phyloP scores from a whole-genome alignment of 83 land plant species.

The Picea abies region DNA sequence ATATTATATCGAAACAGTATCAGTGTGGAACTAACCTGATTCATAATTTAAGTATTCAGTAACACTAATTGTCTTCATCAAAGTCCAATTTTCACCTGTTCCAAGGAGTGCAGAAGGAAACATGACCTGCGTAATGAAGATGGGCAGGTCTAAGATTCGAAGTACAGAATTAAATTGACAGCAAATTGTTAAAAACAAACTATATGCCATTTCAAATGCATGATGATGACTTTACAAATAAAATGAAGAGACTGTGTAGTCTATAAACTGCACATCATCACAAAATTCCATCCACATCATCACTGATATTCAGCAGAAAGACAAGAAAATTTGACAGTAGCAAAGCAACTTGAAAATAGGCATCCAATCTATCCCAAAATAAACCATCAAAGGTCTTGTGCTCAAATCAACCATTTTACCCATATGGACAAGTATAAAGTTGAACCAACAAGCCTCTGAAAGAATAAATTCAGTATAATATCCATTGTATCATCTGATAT shows the following conservation, averaged over 20 bases:
- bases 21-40: slow-evolving; percentile 58
- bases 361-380: no score
- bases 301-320: neutral
- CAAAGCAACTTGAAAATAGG: no score
- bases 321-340: neutral
- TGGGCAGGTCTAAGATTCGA: neutral
- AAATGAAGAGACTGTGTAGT: neutral
- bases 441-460: no score
- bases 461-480: no score
- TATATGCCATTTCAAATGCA: neutral
- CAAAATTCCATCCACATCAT: neutral
- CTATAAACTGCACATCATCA: neutral
- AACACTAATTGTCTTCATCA: slow-evolving; percentile 98
- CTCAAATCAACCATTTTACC: no score
- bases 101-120: slow-evolving; percentile 96
- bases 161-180: neutral
- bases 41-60: slow-evolving; percentile 98
- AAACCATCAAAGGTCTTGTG: no score
- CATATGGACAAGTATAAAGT: no score
- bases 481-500: no score
- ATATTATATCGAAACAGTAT: neutral
- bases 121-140: slow-evolving; percentile 73
- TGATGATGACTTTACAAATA: neutral
- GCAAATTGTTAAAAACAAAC: neutral
- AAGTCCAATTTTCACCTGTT: slow-evolving; percentile 90